Base-by-base conservation (phyloP, 1,284 basidiomycete genomes). In the Trametes sp. region DNA sequence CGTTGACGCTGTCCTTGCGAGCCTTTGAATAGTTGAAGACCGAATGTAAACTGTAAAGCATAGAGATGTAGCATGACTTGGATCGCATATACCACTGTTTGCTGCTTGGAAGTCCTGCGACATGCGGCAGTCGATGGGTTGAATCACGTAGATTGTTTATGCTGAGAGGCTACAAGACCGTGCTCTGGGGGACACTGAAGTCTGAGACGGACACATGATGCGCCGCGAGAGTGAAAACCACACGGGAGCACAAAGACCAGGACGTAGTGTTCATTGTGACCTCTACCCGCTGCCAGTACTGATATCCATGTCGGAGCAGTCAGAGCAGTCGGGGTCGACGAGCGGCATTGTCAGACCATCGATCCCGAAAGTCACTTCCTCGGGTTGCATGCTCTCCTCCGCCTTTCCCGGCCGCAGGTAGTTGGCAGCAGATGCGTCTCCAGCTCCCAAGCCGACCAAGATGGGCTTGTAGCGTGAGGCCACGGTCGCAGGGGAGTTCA, bases 1-100 rank as follows among this genome's bases (percentile, higher is more conserved):
- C 52, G 90, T 86, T 45, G 88, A 92, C 13, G 82, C 85, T 38
- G 81, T 93, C 64, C 82, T 92, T 28, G 66, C 68, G 35, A 63
- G 61, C 33, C 69, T 74, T 53, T 73, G 26, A 60, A 38, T 16
- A 3, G 11, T 14, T 6, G 38, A 36, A 53, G 31, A 24, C n/a
- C 5, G 42, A 28, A 11, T 46, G 44, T 24, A 36, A 36, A 7
- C 31, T 51, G 50, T 51, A 51, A 51, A 10, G 24, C 4, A 36
- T 36, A 36, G 2, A 31, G 5, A 33, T 24, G 10, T 46, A 14
- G 28, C 16, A 19, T 41, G 19, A 16, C 50, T 21, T 44, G n/a
- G 41, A 21, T 21, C 21, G 41, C n/a, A n/a, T n/a, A 48, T 33
- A 48, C 45, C 45, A 19, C 31, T 33, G 31, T 5, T 36, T 36